Percentiles rank a stretch among this genome's conserved stretches.
These are phyloP conservation scores for Pseudogymnoascus sp. DNA, from an alignment of 2,329 filamentous ascomycete genomes.

Conservation along the genomic window DNA sequence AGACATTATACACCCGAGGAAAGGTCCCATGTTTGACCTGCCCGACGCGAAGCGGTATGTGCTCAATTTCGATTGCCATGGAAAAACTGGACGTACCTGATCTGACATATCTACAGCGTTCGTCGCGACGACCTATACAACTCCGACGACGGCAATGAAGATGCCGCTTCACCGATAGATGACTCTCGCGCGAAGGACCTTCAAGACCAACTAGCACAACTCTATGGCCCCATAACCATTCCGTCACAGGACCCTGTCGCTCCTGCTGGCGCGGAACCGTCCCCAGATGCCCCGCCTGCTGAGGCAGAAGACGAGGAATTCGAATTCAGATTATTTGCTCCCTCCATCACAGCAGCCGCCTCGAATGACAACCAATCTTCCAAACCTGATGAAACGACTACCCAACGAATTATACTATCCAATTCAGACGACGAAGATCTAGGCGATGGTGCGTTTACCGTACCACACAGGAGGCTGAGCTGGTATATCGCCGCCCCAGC, in stretches of 20 bases:
- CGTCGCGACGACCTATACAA: constrained; percentile 46
- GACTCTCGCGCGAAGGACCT: constrained; percentile 15
- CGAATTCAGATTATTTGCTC: constrained; percentile 48
- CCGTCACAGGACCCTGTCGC: constrained; percentile 11
- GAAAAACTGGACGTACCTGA: neutral
- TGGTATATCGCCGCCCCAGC: constrained; percentile 42
- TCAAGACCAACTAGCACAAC: constrained; percentile 18
- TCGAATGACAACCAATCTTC: neutral
- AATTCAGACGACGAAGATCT: constrained; percentile 33
- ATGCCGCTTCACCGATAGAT: constrained; percentile 33
- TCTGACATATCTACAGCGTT: constrained; percentile 33
- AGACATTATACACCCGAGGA: neutral
- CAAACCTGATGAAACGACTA: constrained; percentile 18
- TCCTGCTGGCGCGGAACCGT: constrained; percentile 13
- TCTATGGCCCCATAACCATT: constrained; percentile 19
- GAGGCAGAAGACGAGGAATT: constrained; percentile 35
- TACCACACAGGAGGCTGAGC: constrained; percentile 35
- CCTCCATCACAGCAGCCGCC: constrained; percentile 18
- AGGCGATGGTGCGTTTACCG: constrained; percentile 35
- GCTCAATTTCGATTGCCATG: neutral
- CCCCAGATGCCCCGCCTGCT: constrained; percentile 23
- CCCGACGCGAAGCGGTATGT: constrained; percentile 46
- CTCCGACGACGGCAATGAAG: constrained; percentile 13
- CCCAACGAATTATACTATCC: constrained; percentile 44
- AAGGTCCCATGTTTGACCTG: constrained; percentile 40